Base-by-base conservation (phyloP, 164 flowering plant species). In the Vitis cinerea region DNA sequence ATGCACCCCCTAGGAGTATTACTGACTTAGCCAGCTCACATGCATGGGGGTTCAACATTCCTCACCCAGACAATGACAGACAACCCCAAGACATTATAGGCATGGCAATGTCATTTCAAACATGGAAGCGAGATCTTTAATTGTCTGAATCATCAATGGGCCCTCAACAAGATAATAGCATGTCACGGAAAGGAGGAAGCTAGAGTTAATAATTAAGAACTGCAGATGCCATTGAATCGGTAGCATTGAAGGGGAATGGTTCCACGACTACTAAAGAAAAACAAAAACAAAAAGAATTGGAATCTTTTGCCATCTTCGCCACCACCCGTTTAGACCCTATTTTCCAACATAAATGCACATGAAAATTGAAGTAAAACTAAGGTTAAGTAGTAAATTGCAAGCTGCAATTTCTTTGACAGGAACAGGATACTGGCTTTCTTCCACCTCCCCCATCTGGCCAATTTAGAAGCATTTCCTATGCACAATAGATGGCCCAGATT, bases 381-480 rank as follows among this genome's bases (percentile, higher is more conserved):
- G 37, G 51, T 30, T 67, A 9, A 59, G 50, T 5, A 47, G 47
- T n/a, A 67, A 19, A 50, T 54, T 50, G 73, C 64, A 62, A 62
- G 64, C 75, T 58, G 77, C 72, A 70, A 52, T 73, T 74, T 63
- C 51, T 74, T 69, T 0, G 50, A 48, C 9, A 31, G n/a, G 12
- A 12, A 64, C 12, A 23, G 29, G 27, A 17, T 3, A 8, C 3
- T 0, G 44, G 7, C 44, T 37, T 37, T 29, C 54, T 16, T 72
- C 74, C 29, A 49, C 19, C 23, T 17, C 59, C 63, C 37, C 48
- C 63, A 14, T 47, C 59, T 50, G 17, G 19, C n/a, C 48, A 50
- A 61, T 29, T 75, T 60, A 83, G 74, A 83, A 79, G 81, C 86
- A 83, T 58, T 80, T 80, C 78, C 82, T 74, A 65, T 79, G 82